Evolutionary conservation across 495 filamentous ascomycete species (phyloP), one percentile per base, ranked within the genome.

Genomic region (Xylaria acuta): DNA sequence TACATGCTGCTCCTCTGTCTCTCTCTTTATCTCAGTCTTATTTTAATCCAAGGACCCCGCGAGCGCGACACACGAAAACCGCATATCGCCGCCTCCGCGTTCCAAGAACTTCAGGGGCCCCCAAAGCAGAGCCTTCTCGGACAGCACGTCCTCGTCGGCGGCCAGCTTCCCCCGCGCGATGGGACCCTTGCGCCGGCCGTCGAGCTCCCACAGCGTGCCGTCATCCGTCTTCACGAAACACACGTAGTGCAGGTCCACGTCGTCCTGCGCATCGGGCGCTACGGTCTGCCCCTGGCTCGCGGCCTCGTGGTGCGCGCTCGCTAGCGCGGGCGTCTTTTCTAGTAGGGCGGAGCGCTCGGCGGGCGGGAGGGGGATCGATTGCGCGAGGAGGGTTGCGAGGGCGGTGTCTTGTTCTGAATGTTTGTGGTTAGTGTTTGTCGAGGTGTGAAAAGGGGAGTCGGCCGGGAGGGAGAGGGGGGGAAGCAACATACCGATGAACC

Each of bases 221-320:
- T 90, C 87, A 70, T 77, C 81, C 1, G 87, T 88, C 83, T 92
- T 93, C 7, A 95, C 93, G 84, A 97, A 97, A 71, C 89, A 91
- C 72, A 97, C 92, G 83, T 94, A 97, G 79, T 97, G 94, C 77
- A 92, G 80, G 76, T 93, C 91, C 32, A 93, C 87, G 78, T 89
- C 85, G 77, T 90, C 91, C 71, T 86, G 84, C 11, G 91, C 91
- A 75, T 81, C 82, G 25, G 93, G 94, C 60, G 93, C 91, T 45
- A 80, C 81, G 5, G 92, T 94, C 81, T 94, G 92, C 12, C 95
- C 95, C 76, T 88, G 73, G 53, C 77, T 82, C 32, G 94, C 94
- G 38, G 90, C 93, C 70, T 87, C 86, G 51, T 86, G 85, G 82
- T 97, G 93, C 66, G 92, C 92, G 53, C 78, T 82, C 72, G 94